A percentile compares a stretch with the other conserved stretches of the same genome.
phyloP scores from a whole-genome alignment of 2,329 filamentous ascomycete species.

The Sporothrix dimorphospora region DNA sequence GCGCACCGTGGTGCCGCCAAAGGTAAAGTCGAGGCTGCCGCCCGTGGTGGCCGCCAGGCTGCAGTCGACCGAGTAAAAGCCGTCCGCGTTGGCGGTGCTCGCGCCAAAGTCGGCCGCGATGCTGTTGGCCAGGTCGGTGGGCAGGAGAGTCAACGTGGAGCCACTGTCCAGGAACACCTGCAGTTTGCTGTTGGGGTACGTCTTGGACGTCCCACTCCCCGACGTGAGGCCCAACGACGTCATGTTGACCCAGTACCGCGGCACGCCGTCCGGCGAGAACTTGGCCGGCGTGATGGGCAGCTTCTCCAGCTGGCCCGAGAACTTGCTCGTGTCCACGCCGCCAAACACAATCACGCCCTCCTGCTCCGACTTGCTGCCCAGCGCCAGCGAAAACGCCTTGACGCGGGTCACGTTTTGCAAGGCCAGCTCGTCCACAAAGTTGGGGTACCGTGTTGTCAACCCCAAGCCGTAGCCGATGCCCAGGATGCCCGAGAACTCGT shows the following conservation, averaged over 20 bases:
- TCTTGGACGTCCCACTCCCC: conserved; percentile 39
- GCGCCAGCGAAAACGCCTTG: conserved; percentile 66
- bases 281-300: conserved; percentile 63
- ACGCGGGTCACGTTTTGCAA: conserved; percentile 59
- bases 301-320: conserved; percentile 59
- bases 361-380: conserved; percentile 63
- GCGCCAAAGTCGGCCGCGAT: conserved; percentile 57
- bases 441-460: conserved; percentile 52
- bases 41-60: conserved; percentile 42
- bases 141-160: conserved; percentile 69
- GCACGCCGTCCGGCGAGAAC: conserved; percentile 58
- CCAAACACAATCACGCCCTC: conserved; percentile 70
- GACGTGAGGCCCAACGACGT: conserved; percentile 48
- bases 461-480: conserved; percentile 71
- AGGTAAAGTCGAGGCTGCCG: conserved; percentile 55
- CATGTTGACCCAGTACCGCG: conserved; percentile 58
- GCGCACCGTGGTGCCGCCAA: conserved; percentile 51
- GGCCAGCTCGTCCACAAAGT: conserved; percentile 55
- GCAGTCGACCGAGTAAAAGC: conserved; percentile 54
- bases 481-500: conserved; percentile 64
- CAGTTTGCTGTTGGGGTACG: conserved; percentile 46
- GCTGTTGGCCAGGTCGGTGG: conserved; percentile 54
- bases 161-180: conserved; percentile 73
- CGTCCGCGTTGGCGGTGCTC: conserved; percentile 42
- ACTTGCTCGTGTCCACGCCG: conserved; percentile 68